Conservation (phyloP, 495 filamentous ascomycete species). For the Mytilinidion resinicola region DNA sequence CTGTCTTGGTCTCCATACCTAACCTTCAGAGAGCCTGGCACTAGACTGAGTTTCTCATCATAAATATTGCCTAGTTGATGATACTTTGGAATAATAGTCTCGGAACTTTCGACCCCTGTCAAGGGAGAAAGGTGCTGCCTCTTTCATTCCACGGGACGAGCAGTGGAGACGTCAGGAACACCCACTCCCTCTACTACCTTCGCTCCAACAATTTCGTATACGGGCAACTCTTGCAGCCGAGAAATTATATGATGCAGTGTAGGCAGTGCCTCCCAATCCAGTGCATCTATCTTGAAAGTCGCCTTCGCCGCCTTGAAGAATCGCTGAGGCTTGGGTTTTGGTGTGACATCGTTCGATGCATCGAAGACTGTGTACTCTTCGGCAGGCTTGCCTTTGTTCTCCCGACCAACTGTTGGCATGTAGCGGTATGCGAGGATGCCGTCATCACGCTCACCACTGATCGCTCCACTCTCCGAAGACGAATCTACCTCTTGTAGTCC, state of each 20-base stretch:
- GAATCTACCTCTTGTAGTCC: slow-evolving; percentile 37
- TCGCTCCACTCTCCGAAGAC: slow-evolving; percentile 27
- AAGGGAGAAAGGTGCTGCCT: not conserved
- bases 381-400: slow-evolving; percentile 40
- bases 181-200: slow-evolving; percentile 47
- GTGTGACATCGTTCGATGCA: slow-evolving; percentile 36
- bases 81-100: no score
- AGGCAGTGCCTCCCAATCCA: slow-evolving; percentile 46
- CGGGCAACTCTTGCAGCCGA: slow-evolving; percentile 46
- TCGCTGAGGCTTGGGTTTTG: slow-evolving; percentile 31
- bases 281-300: slow-evolving; percentile 39
- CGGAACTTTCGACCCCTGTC: no score
- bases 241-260: slow-evolving; percentile 51
- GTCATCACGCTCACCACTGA: slow-evolving; percentile 34
- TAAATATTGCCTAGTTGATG: no score
- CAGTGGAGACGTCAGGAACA: slow-evolving; percentile 43
- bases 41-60: no score
- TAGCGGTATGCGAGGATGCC: slow-evolving; percentile 44
- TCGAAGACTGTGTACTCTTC: slow-evolving; percentile 44
- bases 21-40: no score
- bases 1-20: no score
- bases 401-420: slow-evolving; percentile 43
- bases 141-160: slow-evolving; percentile 40
- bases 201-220: slow-evolving; percentile 47
- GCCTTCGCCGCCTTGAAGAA: slow-evolving; percentile 37